These are phyloP conservation scores for Pythium myriotylum DNA, from an alignment of 352 stramenopile genomes.

Conservation along the genomic window DNA sequence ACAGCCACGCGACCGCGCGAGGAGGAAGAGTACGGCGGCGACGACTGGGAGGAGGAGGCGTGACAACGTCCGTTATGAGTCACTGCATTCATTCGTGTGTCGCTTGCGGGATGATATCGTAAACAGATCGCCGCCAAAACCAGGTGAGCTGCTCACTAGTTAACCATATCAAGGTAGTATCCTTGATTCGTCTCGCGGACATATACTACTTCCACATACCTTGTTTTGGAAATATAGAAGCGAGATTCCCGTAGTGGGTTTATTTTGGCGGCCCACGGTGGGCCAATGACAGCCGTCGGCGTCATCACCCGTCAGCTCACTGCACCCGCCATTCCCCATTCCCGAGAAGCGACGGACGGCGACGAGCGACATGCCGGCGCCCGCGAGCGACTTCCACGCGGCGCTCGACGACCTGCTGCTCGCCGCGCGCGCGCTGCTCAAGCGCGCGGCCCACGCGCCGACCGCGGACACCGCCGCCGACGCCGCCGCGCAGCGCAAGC, in stretches of 20 bases:
- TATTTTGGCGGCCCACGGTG: slow-evolving; percentile 6
- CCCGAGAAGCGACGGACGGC: not conserved
- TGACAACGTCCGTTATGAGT: no score
- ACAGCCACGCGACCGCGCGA: not conserved
- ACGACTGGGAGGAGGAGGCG: slow-evolving; percentile 51
- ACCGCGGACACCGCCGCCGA: not conserved
- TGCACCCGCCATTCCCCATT: not conserved
- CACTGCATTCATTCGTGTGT: not conserved
- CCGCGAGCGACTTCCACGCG: slow-evolving; percentile 16
- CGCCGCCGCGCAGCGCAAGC: slow-evolving; percentile 11
- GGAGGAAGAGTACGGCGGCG: slow-evolving; percentile 60
- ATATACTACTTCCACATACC: no score
- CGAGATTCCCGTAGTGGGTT: not conserved
- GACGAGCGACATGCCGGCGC: slow-evolving; percentile 3
- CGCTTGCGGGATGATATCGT: slow-evolving; percentile 2
- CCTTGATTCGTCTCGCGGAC: no score
- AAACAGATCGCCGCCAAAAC: no score
- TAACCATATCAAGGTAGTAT: no score
- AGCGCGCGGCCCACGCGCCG: slow-evolving; percentile 11
- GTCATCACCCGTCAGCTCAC: slow-evolving; percentile 6
- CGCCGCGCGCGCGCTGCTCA: slow-evolving; percentile 22
- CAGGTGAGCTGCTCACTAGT: no score
- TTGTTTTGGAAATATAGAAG: slow-evolving; percentile 5
- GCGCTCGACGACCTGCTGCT: slow-evolving; percentile 27
- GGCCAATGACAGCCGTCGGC: not conserved